phyloP scores from a whole-genome alignment of 352 stramenopile genomes.

The Hyphochytrium catenoides region DNA sequence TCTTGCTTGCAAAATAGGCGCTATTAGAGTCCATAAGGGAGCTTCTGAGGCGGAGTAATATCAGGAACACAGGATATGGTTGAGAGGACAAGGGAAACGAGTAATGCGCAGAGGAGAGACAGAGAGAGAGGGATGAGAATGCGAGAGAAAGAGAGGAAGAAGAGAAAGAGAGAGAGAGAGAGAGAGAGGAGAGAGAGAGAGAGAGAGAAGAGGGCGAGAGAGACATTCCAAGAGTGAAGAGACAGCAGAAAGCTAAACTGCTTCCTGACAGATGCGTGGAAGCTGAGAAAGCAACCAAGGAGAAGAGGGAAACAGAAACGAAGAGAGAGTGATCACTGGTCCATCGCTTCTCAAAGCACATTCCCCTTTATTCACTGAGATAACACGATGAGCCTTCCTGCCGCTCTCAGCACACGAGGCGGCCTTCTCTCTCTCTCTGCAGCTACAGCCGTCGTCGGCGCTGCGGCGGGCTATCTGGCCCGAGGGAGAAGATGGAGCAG shows the following conservation, averaged over 20 bases:
- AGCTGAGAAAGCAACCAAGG: neutral
- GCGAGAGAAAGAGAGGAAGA: neutral
- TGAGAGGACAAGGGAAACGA: neutral
- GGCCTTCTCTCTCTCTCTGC: no score
- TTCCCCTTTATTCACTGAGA: neutral
- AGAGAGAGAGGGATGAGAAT: neutral
- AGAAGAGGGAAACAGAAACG: neutral
- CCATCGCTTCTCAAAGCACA: neutral
- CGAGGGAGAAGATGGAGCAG: neutral
- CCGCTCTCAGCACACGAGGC: neutral
- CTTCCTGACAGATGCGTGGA: neutral
- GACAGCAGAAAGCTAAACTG: neutral
- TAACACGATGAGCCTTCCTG: conserved; percentile 1
- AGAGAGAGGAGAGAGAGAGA: neutral
- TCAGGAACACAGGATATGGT: no score
- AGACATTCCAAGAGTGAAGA: neutral
- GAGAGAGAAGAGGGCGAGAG: neutral
- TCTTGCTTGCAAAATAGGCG: no score
- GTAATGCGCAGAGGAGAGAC: conserved; percentile 1
- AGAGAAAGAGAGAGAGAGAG: conserved; percentile 1
- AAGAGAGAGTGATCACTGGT: neutral
- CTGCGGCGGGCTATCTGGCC: no score
- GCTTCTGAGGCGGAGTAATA: no score
- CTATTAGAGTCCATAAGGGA: no score
- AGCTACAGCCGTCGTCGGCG: no score